Percentiles rank a stretch among this genome's conserved stretches.
These are phyloP conservation scores for Viola pubescens DNA, from an alignment of 441 rosid species.

Conservation along the genomic window DNA sequence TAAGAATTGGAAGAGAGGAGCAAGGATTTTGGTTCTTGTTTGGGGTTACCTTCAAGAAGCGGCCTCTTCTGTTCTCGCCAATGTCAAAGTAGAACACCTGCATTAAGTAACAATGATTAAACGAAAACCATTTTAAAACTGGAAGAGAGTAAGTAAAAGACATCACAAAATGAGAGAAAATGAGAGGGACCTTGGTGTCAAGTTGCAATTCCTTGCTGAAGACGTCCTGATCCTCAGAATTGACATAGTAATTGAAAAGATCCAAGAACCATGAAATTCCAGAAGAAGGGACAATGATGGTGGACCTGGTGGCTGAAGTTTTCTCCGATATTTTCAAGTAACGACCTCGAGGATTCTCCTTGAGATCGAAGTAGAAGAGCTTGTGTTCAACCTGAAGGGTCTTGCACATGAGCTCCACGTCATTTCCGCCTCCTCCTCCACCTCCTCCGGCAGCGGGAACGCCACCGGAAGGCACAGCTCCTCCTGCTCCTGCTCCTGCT, in stretches of 20 bases:
- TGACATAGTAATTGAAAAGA: slow-evolving; percentile 89
- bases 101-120: not conserved
- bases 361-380: slow-evolving; percentile 92
- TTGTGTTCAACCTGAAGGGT: slow-evolving; percentile 95
- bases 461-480: not conserved
- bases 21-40: not conserved
- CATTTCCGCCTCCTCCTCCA: slow-evolving; percentile 57
- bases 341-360: slow-evolving; percentile 93
- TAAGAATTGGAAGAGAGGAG: not conserved
- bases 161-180: not conserved
- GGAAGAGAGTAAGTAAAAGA: not conserved
- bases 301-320: slow-evolving; percentile 93
- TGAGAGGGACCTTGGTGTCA: slow-evolving; percentile 54
- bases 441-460: slow-evolving; percentile 33
- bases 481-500: slow-evolving; percentile 12
- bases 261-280: slow-evolving; percentile 97
- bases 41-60: slow-evolving; percentile 69
- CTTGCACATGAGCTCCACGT: slow-evolving; percentile 86
- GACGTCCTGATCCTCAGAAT: slow-evolving; percentile 75
- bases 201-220: slow-evolving; percentile 94
- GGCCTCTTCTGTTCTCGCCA: slow-evolving; percentile 81
- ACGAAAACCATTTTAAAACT: not conserved
- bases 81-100: slow-evolving; percentile 73
- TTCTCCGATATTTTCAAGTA: slow-evolving; percentile 92
- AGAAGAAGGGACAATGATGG: slow-evolving; percentile 88